These are phyloP conservation scores for Colletotrichum sp. DNA, from an alignment of 2,329 filamentous ascomycete genomes.

Conservation along the genomic window DNA sequence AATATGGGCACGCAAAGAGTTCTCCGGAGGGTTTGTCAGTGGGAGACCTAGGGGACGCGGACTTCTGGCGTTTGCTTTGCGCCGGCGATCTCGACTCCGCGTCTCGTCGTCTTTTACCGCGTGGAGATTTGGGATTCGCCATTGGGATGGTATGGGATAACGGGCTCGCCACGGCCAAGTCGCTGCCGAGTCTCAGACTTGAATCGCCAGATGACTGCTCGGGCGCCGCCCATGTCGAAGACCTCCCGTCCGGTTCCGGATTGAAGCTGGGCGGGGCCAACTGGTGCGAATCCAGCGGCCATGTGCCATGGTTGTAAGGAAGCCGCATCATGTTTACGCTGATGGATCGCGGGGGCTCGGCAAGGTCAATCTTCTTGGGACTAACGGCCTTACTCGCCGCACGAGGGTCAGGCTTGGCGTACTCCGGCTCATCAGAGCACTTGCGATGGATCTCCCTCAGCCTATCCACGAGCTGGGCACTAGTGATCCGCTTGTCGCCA, in stretches of 20 bases:
- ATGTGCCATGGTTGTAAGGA: not conserved
- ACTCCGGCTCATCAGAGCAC: not conserved
- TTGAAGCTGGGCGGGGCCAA: not conserved
- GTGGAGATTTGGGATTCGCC: not conserved
- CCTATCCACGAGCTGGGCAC: not conserved
- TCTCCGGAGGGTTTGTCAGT: not conserved
- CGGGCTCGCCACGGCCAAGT: not conserved
- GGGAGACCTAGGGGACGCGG: not conserved
- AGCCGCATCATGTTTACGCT: not conserved
- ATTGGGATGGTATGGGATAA: not conserved
- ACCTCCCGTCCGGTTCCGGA: not conserved
- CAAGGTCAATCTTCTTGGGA: not conserved
- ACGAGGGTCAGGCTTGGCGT: not conserved
- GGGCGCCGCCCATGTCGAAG: not conserved
- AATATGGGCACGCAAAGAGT: not conserved
- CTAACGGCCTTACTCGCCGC: too few species aligned
- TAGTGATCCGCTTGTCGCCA: not conserved
- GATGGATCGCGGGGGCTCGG: not conserved
- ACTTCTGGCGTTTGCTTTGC: not conserved
- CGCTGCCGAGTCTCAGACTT: not conserved
- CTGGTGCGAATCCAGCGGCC: not conserved
- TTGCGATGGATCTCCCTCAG: not conserved
- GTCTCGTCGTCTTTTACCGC: not conserved
- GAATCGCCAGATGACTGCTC: not conserved
- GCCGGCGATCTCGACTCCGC: not conserved